Evolutionary conservation across 225 moss, liverwort and hornwort genomes (phyloP).

Genomic region (Physcomitrium patens): DNA sequence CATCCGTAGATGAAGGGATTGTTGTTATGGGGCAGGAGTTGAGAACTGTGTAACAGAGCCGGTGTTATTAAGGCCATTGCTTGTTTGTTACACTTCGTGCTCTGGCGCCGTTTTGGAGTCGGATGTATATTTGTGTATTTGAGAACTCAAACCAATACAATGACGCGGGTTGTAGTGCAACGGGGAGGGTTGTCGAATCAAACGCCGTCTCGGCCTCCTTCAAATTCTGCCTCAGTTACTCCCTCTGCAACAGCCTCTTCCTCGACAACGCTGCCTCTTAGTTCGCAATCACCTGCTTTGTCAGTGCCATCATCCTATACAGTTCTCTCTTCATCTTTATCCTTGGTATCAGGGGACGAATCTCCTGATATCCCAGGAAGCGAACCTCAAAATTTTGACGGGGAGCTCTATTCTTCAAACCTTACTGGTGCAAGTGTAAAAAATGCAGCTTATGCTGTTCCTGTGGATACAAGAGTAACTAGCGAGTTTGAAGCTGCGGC

Average conservation of each 20-base stretch:
- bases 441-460: constrained; percentile 4
- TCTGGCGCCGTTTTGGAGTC: constrained; percentile 1
- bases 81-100: constrained; percentile 15
- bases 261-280: constrained; percentile 30
- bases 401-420: constrained; percentile 32
- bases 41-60: constrained; percentile 1
- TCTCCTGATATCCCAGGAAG: constrained; percentile 28
- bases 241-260: constrained; percentile 30
- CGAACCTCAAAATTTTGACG: constrained; percentile 29
- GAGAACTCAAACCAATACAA: constrained; percentile 33
- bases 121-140: constrained; percentile 28
- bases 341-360: constrained; percentile 30
- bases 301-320: constrained; percentile 1
- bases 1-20: background rate
- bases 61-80: background rate
- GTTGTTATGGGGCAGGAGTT: background rate
- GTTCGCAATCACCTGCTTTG: constrained; percentile 25
- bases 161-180: constrained; percentile 67
- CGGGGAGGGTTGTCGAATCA: constrained; percentile 50
- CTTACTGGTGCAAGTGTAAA: constrained; percentile 41
- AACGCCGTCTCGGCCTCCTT: constrained; percentile 47
- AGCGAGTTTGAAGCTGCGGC: constrained; percentile 29
- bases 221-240: constrained; percentile 39
- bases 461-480: constrained; percentile 21
- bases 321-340: constrained; percentile 11